A percentile compares a stretch with the other conserved stretches of the same genome.
Conservation (phyloP, 208 protist genomes). For the Trypanosoma rangeli region DNA sequence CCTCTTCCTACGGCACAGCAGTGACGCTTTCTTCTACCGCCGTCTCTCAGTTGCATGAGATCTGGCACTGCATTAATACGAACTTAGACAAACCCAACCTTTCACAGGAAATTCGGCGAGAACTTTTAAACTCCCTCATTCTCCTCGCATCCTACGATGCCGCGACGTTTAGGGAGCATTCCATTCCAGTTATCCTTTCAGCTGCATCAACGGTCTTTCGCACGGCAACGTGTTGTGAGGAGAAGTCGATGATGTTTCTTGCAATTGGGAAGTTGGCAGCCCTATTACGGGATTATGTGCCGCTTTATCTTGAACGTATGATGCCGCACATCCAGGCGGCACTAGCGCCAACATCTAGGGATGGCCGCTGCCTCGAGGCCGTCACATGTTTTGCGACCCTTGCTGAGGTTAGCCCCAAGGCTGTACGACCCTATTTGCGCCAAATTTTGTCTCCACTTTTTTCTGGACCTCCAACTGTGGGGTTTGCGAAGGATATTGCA, state of each 20-base stretch:
- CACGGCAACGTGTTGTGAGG: conserved; percentile 40
- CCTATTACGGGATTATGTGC: conserved; percentile 68
- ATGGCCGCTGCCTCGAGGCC: conserved; percentile 71
- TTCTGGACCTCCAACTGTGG: conserved; percentile 60
- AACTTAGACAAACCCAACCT: conserved; percentile 32
- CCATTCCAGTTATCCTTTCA: conserved; percentile 42
- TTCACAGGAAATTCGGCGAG: conserved; percentile 36
- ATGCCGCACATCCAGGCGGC: conserved; percentile 81
- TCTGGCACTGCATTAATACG: conserved; percentile 63
- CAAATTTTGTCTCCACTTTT: conserved; percentile 79
- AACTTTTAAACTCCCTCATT: conserved; percentile 61
- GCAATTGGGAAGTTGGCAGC: conserved; percentile 55
- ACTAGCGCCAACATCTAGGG: conserved; percentile 43
- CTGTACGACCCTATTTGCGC: conserved; percentile 76
- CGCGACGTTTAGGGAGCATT: conserved; percentile 55
- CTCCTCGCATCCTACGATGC: conserved; percentile 79
- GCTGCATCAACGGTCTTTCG: conserved; percentile 51
- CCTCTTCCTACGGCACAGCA: conserved; percentile 32
- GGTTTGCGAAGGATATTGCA: conserved; percentile 79
- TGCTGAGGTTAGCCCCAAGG: conserved; percentile 61
- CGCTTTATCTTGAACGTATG: conserved; percentile 62
- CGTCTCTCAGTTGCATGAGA: conserved; percentile 38
- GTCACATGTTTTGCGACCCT: conserved; percentile 86
- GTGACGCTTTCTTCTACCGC: conserved; percentile 47
- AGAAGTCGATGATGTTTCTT: conserved; percentile 65